Evolutionary conservation across 192 early-diverging fungal species (phyloP).

Genomic region (Coemansia guatemalensis): DNA sequence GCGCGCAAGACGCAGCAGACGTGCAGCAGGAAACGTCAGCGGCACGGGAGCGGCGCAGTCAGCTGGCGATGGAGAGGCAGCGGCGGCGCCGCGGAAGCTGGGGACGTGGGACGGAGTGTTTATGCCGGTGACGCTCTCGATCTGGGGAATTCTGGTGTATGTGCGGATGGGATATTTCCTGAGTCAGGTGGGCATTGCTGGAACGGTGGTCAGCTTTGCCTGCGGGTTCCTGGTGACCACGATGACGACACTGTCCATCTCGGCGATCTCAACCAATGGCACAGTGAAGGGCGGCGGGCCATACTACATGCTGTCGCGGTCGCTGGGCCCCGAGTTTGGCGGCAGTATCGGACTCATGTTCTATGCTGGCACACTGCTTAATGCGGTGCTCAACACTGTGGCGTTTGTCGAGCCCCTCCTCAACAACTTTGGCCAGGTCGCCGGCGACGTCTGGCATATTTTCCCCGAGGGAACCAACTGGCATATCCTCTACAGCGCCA

Average conservation of each 20-base stretch:
- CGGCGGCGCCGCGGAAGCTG: constrained; percentile 51
- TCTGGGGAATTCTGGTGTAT: constrained; percentile 74
- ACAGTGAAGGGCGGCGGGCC: constrained; percentile 67
- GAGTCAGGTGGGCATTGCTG: constrained; percentile 62
- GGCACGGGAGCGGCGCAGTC: not conserved
- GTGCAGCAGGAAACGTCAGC: constrained; percentile 5
- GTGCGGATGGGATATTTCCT: constrained; percentile 70
- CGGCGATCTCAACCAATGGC: constrained; percentile 70
- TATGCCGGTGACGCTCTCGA: constrained; percentile 63
- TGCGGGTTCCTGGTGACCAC: constrained; percentile 62
- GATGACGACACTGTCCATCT: constrained; percentile 64
- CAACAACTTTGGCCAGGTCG: constrained; percentile 58
- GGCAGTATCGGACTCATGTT: constrained; percentile 70
- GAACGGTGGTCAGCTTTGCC: constrained; percentile 60
- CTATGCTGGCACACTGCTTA: constrained; percentile 59
- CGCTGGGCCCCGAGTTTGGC: constrained; percentile 72
- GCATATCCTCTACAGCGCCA: constrained; percentile 58
- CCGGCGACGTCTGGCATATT: constrained; percentile 51
- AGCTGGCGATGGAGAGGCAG: not conserved
- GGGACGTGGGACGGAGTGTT: constrained; percentile 73
- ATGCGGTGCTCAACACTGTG: constrained; percentile 61
- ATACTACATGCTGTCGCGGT: constrained; percentile 68
- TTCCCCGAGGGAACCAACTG: constrained; percentile 61
- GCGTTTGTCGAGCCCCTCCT: constrained; percentile 68
- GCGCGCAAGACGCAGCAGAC: not conserved